Evolutionary conservation across 2,329 filamentous ascomycete species (phyloP).

Genomic region (Epichloe scottii): DNA sequence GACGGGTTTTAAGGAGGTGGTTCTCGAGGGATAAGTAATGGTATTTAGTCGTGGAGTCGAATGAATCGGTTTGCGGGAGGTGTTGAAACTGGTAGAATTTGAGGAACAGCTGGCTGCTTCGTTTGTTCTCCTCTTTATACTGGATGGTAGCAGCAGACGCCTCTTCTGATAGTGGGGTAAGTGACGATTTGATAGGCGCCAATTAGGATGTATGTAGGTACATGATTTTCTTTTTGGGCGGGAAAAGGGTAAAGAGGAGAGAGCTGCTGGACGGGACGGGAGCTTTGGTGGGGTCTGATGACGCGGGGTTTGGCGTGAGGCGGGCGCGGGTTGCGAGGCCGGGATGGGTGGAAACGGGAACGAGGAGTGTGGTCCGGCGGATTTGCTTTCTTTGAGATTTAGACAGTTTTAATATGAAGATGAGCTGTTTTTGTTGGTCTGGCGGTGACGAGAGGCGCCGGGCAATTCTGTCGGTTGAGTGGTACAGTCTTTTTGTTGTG

Average conservation of each 20-base stretch:
- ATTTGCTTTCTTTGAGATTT: too few relatives aligned
- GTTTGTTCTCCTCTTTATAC: slow-evolving; percentile 1
- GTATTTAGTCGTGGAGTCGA: background rate
- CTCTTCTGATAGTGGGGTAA: slow-evolving; percentile 14
- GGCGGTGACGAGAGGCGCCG: too few relatives aligned
- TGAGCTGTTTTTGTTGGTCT: too few relatives aligned
- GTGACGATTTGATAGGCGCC: slow-evolving; percentile 2
- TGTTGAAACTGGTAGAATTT: background rate
- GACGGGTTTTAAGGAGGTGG: background rate
- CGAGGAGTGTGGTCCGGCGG: background rate
- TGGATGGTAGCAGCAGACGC: background rate
- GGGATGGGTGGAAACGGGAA: background rate
- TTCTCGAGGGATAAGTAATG: too few relatives aligned
- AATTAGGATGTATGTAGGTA: background rate
- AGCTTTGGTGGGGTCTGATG: slow-evolving; percentile 16
- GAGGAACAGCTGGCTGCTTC: slow-evolving; percentile 2
- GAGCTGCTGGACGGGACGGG: background rate
- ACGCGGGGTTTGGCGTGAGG: slow-evolving; percentile 9
- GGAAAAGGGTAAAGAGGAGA: background rate
- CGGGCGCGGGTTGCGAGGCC: too few relatives aligned
- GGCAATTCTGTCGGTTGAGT: background rate
- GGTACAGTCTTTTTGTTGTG: background rate
- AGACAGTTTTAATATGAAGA: too few relatives aligned
- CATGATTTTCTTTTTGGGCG: too few relatives aligned
- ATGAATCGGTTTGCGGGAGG: background rate